Evolutionary conservation across 1,284 basidiomycete species (phyloP), one percentile per base, ranked within the genome.

Genomic region (Salmacisia buchloeana): DNA sequence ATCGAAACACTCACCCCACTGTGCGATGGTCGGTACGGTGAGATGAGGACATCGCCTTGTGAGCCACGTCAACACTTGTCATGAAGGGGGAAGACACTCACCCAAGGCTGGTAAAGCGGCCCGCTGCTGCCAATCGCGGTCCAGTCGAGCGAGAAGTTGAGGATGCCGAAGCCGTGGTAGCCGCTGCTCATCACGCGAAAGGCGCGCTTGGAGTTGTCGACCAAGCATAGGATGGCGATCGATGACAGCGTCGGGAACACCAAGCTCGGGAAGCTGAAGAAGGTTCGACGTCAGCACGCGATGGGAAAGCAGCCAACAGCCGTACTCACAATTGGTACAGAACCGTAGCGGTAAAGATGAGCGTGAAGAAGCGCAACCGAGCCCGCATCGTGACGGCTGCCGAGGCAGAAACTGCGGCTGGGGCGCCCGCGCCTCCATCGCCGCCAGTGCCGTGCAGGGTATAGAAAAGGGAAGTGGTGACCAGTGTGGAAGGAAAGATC

Each of bases 101-200:
- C 61, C 75, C 81, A 83, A 1, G 83, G 83, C 41, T 82, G 83
- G 70, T 81, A 84, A 35, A 84, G 74, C 9, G 83, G 83, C 0
- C 82, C 83, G 29, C 74, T 76, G 36, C 70, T 74, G 1, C 82
- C 82, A 2, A 83, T 77, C 27, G 81, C 81, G 39, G 81, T 81
- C 83, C 83, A 84, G 67, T 84, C 83, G 38, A 84, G 72, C 12
- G 73, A 82, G 61, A 84, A 79, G 68, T 83, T 82, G 41, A 81
- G 70, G 58, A 83, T 79, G 5, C 83, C 83, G n/a, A 84, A 77
- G 1, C 83, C 83, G 3, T 79, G 72, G 66, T 83, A 84, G 10
- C 82, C 83, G n/a, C 80, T 81, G 34, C 82, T 81, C 15, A 84
- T 75, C 0, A 80, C 81, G 13, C 82, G 73, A 61, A 83, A 73